Evolutionary conservation across 768 basidiomycete species (phyloP).

Genomic region (Rhizopogon rudus): DNA sequence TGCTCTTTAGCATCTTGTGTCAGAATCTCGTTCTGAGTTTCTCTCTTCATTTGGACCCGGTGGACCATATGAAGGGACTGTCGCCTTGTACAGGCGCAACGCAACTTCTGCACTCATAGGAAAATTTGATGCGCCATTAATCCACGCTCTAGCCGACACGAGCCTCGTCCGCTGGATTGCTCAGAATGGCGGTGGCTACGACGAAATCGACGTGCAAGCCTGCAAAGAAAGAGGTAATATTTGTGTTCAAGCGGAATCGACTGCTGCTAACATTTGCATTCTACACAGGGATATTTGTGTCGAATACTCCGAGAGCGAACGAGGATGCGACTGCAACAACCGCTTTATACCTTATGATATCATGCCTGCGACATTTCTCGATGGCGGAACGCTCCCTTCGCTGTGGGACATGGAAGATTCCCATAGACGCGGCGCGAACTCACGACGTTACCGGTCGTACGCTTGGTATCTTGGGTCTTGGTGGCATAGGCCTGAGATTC

Average conservation of each 20-base stretch:
- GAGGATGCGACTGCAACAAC: slow-evolving; percentile 85
- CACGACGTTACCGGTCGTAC: slow-evolving; percentile 63
- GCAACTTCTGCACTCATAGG: slow-evolving; percentile 57
- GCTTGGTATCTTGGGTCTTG: slow-evolving; percentile 64
- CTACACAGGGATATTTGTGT: slow-evolving; percentile 59
- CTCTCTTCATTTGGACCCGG: slow-evolving; percentile 51
- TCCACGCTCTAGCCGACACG: slow-evolving; percentile 52
- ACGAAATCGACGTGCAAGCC: slow-evolving; percentile 70
- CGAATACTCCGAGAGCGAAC: slow-evolving; percentile 82
- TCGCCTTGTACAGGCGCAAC: slow-evolving; percentile 78
- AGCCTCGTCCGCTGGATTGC: slow-evolving; percentile 70
- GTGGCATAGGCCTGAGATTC: slow-evolving; percentile 63
- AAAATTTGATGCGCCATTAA: slow-evolving; percentile 71
- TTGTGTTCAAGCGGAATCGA: background rate
- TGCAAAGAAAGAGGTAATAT: slow-evolving; percentile 60
- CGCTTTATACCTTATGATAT: slow-evolving; percentile 71
- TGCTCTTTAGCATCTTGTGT: slow-evolving; percentile 41
- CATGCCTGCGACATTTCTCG: slow-evolving; percentile 67
- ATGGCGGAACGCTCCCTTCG: slow-evolving; percentile 49
- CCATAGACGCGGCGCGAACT: slow-evolving; percentile 37
- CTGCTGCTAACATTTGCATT: background rate
- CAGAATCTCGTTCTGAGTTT: slow-evolving; percentile 58
- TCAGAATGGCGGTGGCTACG: slow-evolving; percentile 86
- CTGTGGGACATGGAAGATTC: slow-evolving; percentile 52
- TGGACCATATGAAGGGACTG: slow-evolving; percentile 64